Evolutionary conservation across 2,329 filamentous ascomycete species (phyloP).

Genomic region (Nannizziopsis arthrosporioides): DNA sequence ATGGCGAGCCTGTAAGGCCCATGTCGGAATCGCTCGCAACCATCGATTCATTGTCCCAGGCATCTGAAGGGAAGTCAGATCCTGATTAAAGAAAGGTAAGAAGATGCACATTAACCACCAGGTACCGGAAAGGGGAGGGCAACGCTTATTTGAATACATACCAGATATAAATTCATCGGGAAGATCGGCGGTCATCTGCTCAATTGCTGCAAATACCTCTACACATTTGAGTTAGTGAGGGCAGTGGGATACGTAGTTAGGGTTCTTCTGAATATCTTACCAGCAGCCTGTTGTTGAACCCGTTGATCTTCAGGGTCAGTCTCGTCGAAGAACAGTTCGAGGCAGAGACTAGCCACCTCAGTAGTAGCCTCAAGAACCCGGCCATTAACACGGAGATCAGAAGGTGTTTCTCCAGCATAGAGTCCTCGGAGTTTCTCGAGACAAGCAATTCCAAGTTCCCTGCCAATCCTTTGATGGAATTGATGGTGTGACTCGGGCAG

Average conservation of each 20-base stretch:
- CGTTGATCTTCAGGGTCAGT: conserved; percentile 27
- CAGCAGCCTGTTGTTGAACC: conserved; percentile 24
- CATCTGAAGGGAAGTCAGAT: conserved; percentile 32
- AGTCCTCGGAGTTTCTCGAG: conserved; percentile 25
- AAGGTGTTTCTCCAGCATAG: conserved; percentile 21
- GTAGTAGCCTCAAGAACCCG: conserved; percentile 29
- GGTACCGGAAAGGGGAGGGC: conserved; percentile 11
- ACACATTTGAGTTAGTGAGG: conserved; percentile 10
- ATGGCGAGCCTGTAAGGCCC: conserved; percentile 29
- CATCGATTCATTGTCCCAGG: conserved; percentile 34
- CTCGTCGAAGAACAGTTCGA: conserved; percentile 28
- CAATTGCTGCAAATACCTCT: conserved; percentile 26
- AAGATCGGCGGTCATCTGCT: conserved; percentile 28
- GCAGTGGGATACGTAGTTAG: neutral
- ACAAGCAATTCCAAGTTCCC: conserved; percentile 24
- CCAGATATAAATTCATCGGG: conserved; percentile 32
- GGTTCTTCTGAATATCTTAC: conserved; percentile 19
- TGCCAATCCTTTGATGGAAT: conserved; percentile 23
- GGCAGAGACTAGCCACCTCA: conserved; percentile 29
- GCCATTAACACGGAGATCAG: conserved; percentile 22
- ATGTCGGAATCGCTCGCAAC: conserved; percentile 33
- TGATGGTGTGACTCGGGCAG: conserved; percentile 20
- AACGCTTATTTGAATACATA: conserved; percentile 22
- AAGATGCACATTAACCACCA: conserved; percentile 13
- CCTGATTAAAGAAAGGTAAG: conserved; percentile 23